Percentiles rank a stretch among this genome's conserved stretches.
These are phyloP conservation scores for Arthrobotrys entomopaga DNA, from an alignment of 2,329 filamentous ascomycete genomes.

Conservation along the genomic window DNA sequence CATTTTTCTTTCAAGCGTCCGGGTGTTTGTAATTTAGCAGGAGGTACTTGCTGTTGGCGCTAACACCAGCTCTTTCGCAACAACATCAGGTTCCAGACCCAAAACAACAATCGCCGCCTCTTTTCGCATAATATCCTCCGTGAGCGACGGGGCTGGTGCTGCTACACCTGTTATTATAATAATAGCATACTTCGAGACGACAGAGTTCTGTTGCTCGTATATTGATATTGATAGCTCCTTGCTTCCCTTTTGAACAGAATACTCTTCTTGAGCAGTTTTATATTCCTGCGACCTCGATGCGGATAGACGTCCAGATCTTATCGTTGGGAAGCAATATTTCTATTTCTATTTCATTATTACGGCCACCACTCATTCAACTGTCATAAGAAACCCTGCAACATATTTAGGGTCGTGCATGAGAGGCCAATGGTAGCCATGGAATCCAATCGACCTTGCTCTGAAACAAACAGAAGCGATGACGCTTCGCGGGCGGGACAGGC, in stretches of 20 bases:
- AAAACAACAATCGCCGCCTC: slow-evolving; percentile 2
- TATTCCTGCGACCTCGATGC: slow-evolving; percentile 31
- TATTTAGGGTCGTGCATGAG: slow-evolving; percentile 14
- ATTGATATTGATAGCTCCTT: neutral
- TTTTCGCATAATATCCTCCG: slow-evolving; percentile 5
- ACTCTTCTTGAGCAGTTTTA: neutral
- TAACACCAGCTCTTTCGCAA: slow-evolving; percentile 13
- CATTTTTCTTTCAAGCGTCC: neutral
- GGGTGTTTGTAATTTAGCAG: neutral
- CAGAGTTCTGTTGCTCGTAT: neutral
- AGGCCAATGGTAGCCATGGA: slow-evolving; percentile 29
- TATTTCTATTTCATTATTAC: slow-evolving; percentile 8
- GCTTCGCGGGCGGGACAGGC: slow-evolving; percentile 10
- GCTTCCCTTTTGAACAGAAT: neutral
- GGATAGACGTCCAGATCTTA: slow-evolving; percentile 8
- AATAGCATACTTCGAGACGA: slow-evolving; percentile 5
- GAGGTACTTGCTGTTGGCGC: slow-evolving; percentile 1
- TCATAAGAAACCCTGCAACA: neutral
- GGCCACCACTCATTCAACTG: slow-evolving; percentile 4
- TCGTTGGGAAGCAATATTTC: slow-evolving; percentile 4
- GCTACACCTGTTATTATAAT: slow-evolving; percentile 3
- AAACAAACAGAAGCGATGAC: slow-evolving; percentile 12
- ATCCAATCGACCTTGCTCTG: slow-evolving; percentile 15
- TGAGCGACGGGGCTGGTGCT: slow-evolving; percentile 6
- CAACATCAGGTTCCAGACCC: slow-evolving; percentile 11